Evolutionary conservation across 2,329 filamentous ascomycete genomes (phyloP).

Genomic region (Epichloe sylvatica): DNA sequence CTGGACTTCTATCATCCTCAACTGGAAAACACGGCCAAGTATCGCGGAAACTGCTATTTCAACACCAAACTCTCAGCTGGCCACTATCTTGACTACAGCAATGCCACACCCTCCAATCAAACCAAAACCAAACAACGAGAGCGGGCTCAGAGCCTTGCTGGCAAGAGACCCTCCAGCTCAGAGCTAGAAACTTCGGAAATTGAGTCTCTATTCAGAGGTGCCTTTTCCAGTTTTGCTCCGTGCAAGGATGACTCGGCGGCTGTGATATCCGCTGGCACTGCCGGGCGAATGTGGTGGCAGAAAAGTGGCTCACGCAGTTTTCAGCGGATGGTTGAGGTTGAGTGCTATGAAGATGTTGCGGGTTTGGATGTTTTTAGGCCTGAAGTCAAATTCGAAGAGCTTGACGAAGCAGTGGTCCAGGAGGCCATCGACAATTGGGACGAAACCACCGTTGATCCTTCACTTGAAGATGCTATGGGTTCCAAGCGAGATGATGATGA

Average conservation of each 20-base stretch:
- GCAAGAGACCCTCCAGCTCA: constrained; percentile 39
- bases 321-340: constrained; percentile 46
- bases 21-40: constrained; percentile 39
- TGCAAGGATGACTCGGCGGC: constrained; percentile 60
- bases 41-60: constrained; percentile 47
- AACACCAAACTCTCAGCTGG: constrained; percentile 52
- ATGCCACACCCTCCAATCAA: constrained; percentile 43
- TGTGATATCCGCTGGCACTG: constrained; percentile 51
- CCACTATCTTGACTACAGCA: constrained; percentile 56
- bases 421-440: constrained; percentile 46
- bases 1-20: constrained; percentile 42
- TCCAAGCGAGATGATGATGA: constrained; percentile 44
- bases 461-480: constrained; percentile 38
- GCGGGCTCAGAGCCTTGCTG: constrained; percentile 53
- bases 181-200: constrained; percentile 52
- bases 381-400: constrained; percentile 20
- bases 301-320: constrained; percentile 52
- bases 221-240: constrained; percentile 69
- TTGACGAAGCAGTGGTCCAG: constrained; percentile 39
- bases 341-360: constrained; percentile 28
- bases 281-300: constrained; percentile 66
- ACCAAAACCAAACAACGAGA: constrained; percentile 54
- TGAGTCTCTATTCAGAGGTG: constrained; percentile 60
- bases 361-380: constrained; percentile 22
- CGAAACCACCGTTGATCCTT: constrained; percentile 42